Evolutionary conservation across 2,329 filamentous ascomycete genomes (phyloP).

Genomic region (Acephala macrosclerotiorum): DNA sequence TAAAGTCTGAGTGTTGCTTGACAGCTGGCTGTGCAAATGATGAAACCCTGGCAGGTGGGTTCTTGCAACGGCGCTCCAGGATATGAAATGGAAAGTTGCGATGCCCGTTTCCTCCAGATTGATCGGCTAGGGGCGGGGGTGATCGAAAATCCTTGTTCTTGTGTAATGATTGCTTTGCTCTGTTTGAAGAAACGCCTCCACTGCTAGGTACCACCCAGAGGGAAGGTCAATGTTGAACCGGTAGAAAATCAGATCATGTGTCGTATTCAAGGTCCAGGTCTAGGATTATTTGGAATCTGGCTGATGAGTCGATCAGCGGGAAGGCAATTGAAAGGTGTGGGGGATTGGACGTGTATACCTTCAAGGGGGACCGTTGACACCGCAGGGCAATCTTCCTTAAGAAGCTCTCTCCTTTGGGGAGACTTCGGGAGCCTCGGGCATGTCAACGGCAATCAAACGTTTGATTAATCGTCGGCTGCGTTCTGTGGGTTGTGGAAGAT

Average conservation of each 20-base stretch:
- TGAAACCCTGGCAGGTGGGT: constrained; percentile 34
- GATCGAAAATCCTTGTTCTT: constrained; percentile 18
- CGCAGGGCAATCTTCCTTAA: not conserved
- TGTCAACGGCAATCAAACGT: not conserved
- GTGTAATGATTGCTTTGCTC: constrained; percentile 11
- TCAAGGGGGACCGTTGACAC: not conserved
- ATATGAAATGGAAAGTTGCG: not conserved
- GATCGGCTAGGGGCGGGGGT: constrained; percentile 11
- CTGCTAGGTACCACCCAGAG: constrained; percentile 15
- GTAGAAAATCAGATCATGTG: constrained; percentile 30
- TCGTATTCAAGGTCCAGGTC: not conserved
- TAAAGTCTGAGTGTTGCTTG: constrained; percentile 18
- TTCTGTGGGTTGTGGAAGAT: not conserved
- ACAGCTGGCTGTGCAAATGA: constrained; percentile 27
- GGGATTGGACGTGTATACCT: not conserved
- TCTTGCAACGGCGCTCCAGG: not conserved
- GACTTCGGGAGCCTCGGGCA: not conserved
- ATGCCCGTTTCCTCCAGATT: constrained; percentile 12
- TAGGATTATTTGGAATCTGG: not conserved
- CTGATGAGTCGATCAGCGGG: constrained; percentile 8
- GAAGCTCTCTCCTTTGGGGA: not conserved
- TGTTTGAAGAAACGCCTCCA: constrained; percentile 19
- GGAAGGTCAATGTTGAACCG: constrained; percentile 28
- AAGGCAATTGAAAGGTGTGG: not conserved
- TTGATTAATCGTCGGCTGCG: not conserved